Evolutionary conservation across 208 protist genomes (phyloP).

Genomic region (Trypanosoma congolense): DNA sequence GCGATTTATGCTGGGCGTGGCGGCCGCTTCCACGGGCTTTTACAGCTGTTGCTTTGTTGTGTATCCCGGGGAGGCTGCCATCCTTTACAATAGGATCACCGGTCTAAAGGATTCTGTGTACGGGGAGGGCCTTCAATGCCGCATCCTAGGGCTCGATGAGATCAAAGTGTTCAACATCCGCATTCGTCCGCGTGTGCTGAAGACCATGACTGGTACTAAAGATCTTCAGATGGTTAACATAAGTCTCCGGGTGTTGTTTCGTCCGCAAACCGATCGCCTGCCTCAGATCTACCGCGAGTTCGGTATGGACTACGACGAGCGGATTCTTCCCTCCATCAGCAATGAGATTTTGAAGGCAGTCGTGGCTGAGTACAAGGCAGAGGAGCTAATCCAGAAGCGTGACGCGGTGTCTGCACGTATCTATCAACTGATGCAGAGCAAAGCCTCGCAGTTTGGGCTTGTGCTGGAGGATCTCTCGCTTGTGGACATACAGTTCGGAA

Average conservation of each 20-base stretch:
- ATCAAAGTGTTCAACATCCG: constrained; percentile 97
- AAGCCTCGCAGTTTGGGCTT: constrained; percentile 96
- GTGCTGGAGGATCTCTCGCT: constrained; percentile 97
- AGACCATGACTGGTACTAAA: constrained; percentile 91
- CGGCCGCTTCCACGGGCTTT: constrained; percentile 56
- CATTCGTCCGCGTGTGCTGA: constrained; percentile 81
- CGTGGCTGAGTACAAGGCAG: constrained; percentile 98
- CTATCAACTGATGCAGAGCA: constrained; percentile 90
- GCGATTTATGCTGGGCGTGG: constrained; percentile 49
- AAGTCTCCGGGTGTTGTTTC: constrained; percentile 87
- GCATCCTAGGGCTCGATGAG: constrained; percentile 93
- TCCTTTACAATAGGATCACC: constrained; percentile 89
- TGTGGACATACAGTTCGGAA: constrained; percentile 94
- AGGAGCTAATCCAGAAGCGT: constrained; percentile 98
- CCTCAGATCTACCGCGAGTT: constrained; percentile 89
- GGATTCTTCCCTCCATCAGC: constrained; percentile 97
- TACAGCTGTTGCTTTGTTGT: constrained; percentile 92
- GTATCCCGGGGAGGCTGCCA: constrained; percentile 86
- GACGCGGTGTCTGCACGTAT: constrained; percentile 92
- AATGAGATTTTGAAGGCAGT: constrained; percentile 93
- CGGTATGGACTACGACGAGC: constrained; percentile 94
- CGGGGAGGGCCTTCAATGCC: constrained; percentile 84
- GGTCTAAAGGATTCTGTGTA: constrained; percentile 87
- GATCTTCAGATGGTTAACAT: constrained; percentile 94
- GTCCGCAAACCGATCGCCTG: constrained; percentile 75